A percentile compares a stretch with the other conserved stretches of the same genome.
Evolutionary conservation across 1,284 basidiomycete species (phyloP).

Genomic region (Grifola frondosa): DNA sequence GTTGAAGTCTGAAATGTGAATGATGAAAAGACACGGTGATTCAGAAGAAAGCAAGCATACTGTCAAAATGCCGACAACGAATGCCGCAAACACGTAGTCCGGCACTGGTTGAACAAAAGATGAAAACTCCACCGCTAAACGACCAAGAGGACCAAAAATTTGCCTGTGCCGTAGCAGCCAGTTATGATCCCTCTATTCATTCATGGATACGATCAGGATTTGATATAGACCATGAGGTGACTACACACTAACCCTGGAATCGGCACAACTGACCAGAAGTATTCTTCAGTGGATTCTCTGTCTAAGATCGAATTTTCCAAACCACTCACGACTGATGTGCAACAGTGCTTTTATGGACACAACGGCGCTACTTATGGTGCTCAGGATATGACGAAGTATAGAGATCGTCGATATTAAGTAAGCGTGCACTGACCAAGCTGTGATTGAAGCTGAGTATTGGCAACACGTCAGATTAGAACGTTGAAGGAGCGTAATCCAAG

Average conservation of each 20-base stretch:
- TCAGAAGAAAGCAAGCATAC: background rate
- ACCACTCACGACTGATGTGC: background rate
- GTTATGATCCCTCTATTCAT: background rate
- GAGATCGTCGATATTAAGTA: no score
- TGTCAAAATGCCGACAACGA: constrained; percentile 1
- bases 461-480: constrained; percentile 1
- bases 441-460: background rate
- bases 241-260: background rate
- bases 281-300: background rate
- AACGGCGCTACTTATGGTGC: background rate
- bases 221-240: background rate
- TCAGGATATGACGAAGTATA: no score
- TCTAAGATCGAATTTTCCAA: background rate
- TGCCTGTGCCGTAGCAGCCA: constrained; percentile 1
- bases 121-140: background rate
- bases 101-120: background rate
- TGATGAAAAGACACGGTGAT: background rate
- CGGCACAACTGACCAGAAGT: background rate
- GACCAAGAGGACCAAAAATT: background rate
- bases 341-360: background rate
- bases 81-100: background rate
- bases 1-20: background rate
- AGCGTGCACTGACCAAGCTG: no score
- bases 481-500: background rate
- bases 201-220: background rate